These are phyloP conservation scores for Colletotrichum theobromicola DNA, from an alignment of 2,329 filamentous ascomycete genomes.

Conservation along the genomic window DNA sequence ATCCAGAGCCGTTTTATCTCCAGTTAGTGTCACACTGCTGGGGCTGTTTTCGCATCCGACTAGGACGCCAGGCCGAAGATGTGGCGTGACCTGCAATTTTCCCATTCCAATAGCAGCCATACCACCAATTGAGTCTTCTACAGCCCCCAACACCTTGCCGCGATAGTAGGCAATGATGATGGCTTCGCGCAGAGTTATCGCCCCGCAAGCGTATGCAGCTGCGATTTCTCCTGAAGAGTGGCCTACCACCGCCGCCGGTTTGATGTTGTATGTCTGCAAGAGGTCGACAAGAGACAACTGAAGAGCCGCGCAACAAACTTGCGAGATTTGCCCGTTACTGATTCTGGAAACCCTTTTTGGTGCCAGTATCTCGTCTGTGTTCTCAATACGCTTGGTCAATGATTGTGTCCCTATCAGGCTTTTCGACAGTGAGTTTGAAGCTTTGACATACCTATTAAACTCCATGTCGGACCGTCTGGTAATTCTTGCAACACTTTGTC, in stretches of 20 bases:
- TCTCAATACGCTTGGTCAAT: slow-evolving; percentile 18
- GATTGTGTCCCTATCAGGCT: slow-evolving; percentile 17
- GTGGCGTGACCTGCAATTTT: slow-evolving; percentile 28
- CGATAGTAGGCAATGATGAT: slow-evolving; percentile 44
- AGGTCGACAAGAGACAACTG: slow-evolving; percentile 47
- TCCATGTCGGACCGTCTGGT: neutral
- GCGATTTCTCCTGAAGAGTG: slow-evolving; percentile 51
- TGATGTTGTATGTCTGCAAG: slow-evolving; percentile 34
- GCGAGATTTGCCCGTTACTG: slow-evolving; percentile 7
- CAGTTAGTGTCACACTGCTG: slow-evolving; percentile 32
- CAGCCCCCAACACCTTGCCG: slow-evolving; percentile 32
- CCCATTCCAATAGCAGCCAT: slow-evolving; percentile 47
- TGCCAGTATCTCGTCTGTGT: neutral
- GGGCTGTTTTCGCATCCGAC: slow-evolving; percentile 36
- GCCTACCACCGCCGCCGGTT: slow-evolving; percentile 39
- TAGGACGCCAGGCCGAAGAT: slow-evolving; percentile 28
- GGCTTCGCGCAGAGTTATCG: slow-evolving; percentile 37
- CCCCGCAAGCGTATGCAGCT: slow-evolving; percentile 46
- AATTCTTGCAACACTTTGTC: slow-evolving; percentile 2
- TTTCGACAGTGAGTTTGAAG: neutral
- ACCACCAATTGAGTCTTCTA: slow-evolving; percentile 27
- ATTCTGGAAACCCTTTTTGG: neutral
- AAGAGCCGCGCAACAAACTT: slow-evolving; percentile 34
- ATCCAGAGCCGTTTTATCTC: slow-evolving; percentile 24
- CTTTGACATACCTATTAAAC: slow-evolving; percentile 19